phyloP scores from a whole-genome alignment of 192 early-diverging fungal species.

The Funneliformis geosporum region DNA sequence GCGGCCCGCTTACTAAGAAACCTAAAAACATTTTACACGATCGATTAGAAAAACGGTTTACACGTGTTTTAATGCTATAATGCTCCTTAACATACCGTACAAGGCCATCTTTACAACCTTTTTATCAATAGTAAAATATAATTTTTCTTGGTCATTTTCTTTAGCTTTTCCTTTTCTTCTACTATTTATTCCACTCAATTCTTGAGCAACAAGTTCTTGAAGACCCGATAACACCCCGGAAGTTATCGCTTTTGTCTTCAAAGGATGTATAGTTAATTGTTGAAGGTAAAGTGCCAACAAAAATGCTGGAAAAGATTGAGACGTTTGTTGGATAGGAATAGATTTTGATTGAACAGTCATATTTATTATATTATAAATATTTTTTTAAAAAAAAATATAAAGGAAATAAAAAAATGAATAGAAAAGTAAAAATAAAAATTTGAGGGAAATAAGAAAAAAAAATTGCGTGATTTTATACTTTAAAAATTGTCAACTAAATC shows the following conservation, averaged over 20 bases:
- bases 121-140: constrained; percentile 52
- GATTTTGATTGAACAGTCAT: constrained; percentile 52
- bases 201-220: constrained; percentile 77
- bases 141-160: background rate
- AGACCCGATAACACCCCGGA: constrained; percentile 71
- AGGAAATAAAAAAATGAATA: background rate
- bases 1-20: constrained; percentile 76
- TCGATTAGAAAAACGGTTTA: background rate
- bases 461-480: too few relatives aligned
- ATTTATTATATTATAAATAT: constrained; percentile 10
- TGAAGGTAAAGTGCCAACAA: constrained; percentile 64
- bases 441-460: too few relatives aligned
- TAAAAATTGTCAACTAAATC: too few relatives aligned
- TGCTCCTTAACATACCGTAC: constrained; percentile 55
- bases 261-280: constrained; percentile 62
- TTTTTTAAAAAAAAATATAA: background rate
- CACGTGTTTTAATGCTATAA: background rate
- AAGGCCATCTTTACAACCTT: constrained; percentile 79
- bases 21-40: constrained; percentile 42
- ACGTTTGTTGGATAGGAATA: constrained; percentile 31
- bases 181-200: constrained; percentile 50
- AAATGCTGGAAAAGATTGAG: constrained; percentile 32
- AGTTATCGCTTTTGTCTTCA: constrained; percentile 81
- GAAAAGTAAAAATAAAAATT: too few relatives aligned
- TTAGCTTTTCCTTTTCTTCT: constrained; percentile 41